Conservation (phyloP, 768 basidiomycete species). For the Pleurotus tuoliensis region DNA sequence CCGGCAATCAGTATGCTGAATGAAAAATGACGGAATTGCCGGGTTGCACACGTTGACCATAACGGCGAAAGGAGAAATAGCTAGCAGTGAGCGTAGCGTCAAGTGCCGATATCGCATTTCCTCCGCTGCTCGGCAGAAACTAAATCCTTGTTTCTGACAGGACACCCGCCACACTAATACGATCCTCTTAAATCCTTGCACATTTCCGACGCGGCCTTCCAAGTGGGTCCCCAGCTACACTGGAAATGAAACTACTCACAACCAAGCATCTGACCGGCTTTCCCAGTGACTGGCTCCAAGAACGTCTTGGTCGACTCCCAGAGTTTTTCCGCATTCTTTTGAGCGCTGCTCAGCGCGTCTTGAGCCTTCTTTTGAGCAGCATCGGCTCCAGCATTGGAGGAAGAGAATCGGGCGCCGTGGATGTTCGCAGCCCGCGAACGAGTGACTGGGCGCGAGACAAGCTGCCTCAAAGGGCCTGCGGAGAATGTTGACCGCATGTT, state of each 20-base stretch:
- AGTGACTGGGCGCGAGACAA: constrained; percentile 2
- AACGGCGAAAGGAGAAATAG: too few relatives aligned
- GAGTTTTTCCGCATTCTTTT: constrained; percentile 52
- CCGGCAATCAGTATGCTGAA: background rate
- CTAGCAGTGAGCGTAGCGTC: too few relatives aligned
- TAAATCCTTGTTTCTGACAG: too few relatives aligned
- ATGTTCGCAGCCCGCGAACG: background rate
- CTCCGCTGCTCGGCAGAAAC: too few relatives aligned
- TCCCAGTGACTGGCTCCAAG: constrained; percentile 45
- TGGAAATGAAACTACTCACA: constrained; percentile 22
- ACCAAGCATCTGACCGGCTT: constrained; percentile 52
- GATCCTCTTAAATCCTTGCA: too few relatives aligned
- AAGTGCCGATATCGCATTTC: too few relatives aligned
- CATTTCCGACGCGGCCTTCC: too few relatives aligned
- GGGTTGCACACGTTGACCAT: too few relatives aligned
- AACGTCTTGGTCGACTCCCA: constrained; percentile 47
- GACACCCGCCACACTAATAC: too few relatives aligned
- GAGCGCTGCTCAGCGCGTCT: constrained; percentile 56
- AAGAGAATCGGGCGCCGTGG: constrained; percentile 33
- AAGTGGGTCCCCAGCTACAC: too few relatives aligned
- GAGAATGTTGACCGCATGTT: constrained; percentile 2
- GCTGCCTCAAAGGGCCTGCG: background rate
- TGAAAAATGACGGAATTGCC: background rate
- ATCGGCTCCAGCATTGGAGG: constrained; percentile 37
- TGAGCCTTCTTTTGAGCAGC: constrained; percentile 67